A percentile compares a stretch with the other conserved stretches of the same genome.
phyloP scores from a whole-genome alignment of 2,329 filamentous ascomycete species.

The Diplodia intermedia region DNA sequence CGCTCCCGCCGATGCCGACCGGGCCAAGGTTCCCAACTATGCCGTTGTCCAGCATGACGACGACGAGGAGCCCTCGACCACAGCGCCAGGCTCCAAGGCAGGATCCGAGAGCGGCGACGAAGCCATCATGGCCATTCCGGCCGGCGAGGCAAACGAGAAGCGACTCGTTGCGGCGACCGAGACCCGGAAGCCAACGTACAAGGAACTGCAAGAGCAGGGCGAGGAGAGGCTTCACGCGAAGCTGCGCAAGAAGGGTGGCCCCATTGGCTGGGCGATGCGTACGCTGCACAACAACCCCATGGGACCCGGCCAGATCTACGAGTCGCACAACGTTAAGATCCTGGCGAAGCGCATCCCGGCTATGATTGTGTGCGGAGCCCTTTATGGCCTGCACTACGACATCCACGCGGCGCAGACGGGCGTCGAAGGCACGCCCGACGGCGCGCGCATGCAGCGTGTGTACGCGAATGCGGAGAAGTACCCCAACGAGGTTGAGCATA shows the following conservation, averaged over 20 bases:
- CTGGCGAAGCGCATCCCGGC: slow-evolving; percentile 72
- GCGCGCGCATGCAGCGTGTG: slow-evolving; percentile 71
- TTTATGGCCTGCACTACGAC: slow-evolving; percentile 82
- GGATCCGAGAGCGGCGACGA: slow-evolving; percentile 39
- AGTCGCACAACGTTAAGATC: slow-evolving; percentile 72
- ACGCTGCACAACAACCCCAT: slow-evolving; percentile 75
- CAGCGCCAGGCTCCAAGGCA: slow-evolving; percentile 44
- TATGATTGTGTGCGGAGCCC: slow-evolving; percentile 64
- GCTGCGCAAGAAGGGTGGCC: slow-evolving; percentile 68
- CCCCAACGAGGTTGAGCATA: slow-evolving; percentile 48
- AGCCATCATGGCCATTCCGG: background rate
- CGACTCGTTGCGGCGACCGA: slow-evolving; percentile 55
- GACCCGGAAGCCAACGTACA: slow-evolving; percentile 63
- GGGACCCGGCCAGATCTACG: slow-evolving; percentile 75
- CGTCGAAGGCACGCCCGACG: slow-evolving; percentile 74
- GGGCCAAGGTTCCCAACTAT: slow-evolving; percentile 73
- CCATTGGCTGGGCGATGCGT: slow-evolving; percentile 85
- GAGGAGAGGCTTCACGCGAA: slow-evolving; percentile 67
- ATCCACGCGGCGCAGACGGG: slow-evolving; percentile 79
- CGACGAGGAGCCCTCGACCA: slow-evolving; percentile 51
- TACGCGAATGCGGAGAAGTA: slow-evolving; percentile 58
- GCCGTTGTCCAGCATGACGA: slow-evolving; percentile 74
- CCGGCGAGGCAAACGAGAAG: slow-evolving; percentile 43
- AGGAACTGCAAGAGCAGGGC: slow-evolving; percentile 65
- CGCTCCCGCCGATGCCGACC: slow-evolving; percentile 59